These are phyloP conservation scores for Lentinula detonsa DNA, from an alignment of 768 basidiomycete genomes.

Conservation along the genomic window DNA sequence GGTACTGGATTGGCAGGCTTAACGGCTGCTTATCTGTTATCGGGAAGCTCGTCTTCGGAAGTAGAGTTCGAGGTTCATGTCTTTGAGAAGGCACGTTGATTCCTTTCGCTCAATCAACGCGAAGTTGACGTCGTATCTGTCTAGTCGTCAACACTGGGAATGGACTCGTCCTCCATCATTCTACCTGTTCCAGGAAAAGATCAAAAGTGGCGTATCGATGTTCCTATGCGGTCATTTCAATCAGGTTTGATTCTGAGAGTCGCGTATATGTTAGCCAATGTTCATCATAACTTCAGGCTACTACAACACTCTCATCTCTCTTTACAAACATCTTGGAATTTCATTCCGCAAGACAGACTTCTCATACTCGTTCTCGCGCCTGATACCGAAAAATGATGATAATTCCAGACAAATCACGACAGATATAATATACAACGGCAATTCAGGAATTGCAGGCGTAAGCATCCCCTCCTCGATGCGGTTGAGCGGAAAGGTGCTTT, in stretches of 20 bases:
- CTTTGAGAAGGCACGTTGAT: constrained; percentile 61
- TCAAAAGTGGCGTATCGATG: constrained; percentile 56
- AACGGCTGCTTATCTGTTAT: constrained; percentile 58
- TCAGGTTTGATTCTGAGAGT: constrained; percentile 40
- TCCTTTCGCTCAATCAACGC: background rate
- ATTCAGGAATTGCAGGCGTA: constrained; percentile 45
- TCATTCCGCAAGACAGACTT: constrained; percentile 52
- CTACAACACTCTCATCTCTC: constrained; percentile 61
- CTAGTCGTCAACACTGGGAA: constrained; percentile 53
- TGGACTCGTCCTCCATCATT: constrained; percentile 61
- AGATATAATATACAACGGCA: constrained; percentile 61
- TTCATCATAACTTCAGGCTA: constrained; percentile 40
- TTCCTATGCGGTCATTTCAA: constrained; percentile 81
- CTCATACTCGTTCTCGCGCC: constrained; percentile 64
- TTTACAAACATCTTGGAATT: constrained; percentile 60
- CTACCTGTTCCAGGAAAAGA: constrained; percentile 28
- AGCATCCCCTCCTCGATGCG: constrained; percentile 40
- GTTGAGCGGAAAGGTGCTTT: constrained; percentile 12
- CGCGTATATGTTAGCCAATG: background rate
- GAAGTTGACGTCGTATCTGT: background rate
- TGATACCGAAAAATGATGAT: constrained; percentile 20
- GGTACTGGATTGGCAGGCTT: constrained; percentile 73
- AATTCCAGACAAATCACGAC: constrained; percentile 30
- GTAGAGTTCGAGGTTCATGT: constrained; percentile 62
- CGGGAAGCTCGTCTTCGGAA: constrained; percentile 20